Conservation (phyloP, 345 rosid genomes). For the Excoecaria agallocha region DNA sequence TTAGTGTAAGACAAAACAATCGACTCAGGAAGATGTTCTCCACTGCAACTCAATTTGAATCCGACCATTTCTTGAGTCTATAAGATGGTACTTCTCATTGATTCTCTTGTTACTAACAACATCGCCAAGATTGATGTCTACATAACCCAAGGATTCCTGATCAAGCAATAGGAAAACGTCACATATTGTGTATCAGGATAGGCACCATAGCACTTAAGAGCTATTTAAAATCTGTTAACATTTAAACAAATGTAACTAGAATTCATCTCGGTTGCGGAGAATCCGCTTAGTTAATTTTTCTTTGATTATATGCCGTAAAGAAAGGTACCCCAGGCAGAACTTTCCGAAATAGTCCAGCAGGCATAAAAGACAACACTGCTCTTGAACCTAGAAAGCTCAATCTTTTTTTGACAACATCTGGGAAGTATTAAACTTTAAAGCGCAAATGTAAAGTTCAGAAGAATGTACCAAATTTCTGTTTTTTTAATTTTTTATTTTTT, state of each 20-base stretch:
- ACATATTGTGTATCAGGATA: not conserved
- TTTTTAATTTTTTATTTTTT: not conserved
- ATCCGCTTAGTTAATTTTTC: not conserved
- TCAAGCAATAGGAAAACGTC: constrained; percentile 10
- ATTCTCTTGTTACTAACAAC: constrained; percentile 80
- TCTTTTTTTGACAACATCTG: not conserved
- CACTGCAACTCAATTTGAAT: constrained; percentile 88
- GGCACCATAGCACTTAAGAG: not conserved
- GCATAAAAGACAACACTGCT: not conserved
- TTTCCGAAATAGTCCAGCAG: not conserved
- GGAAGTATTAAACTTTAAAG: not conserved
- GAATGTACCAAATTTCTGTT: not conserved
- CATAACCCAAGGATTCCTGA: constrained; percentile 80
- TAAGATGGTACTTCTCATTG: constrained; percentile 85
- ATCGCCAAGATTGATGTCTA: constrained; percentile 66
- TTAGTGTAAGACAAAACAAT: not conserved
- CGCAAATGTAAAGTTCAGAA: not conserved
- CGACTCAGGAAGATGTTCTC: constrained; percentile 57
- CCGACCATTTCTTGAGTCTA: constrained; percentile 84
- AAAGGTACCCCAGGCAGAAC: not conserved
- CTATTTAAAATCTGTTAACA: not conserved
- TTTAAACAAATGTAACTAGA: not conserved
- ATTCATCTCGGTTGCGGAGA: not conserved
- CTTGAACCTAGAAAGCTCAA: not conserved
- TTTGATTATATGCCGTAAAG: not conserved